Base-by-base conservation (phyloP, 140 eudicot genomes). In the Anethum foeniculum region DNA sequence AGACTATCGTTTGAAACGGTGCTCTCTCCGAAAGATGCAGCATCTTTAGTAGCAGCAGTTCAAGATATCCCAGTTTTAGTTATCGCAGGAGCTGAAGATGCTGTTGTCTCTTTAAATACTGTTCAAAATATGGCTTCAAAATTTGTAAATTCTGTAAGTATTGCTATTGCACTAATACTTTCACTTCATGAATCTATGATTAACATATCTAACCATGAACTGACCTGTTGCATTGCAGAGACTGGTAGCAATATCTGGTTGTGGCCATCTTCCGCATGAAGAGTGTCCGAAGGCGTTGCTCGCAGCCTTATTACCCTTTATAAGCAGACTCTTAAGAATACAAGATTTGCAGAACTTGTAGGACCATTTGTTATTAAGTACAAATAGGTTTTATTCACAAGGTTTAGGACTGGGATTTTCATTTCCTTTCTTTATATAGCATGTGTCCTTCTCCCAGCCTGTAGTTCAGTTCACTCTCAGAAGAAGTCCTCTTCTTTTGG, bases 221-320 rank as follows among this genome's bases (percentile, higher is more conserved):
- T 30, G 56, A 79, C 28, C 64, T 67, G 47, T 81, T 43, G 9
- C 28, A 19, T 27, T 87, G 87, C 99, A 95, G 99, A 95, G 95
- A 83, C 82, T 95, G 86, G 98, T 93, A 79, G 91, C 88, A 76
- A 90, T 96, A 84, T 93, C 98, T 58, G 98, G 97, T 76, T 96
- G 99, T 69, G 99, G 99, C 75, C 99, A 96, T 90, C 90, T 96
- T 77, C 99, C 99, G 0, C 99, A 96, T n/a, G 99, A 96, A 90
- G 99, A 96, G 79, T 96, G 99, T 81, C 96, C 98, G 4, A 93
- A 93, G 88, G 98, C 97, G 72, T 83, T 93, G 85, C 97, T 93
- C 48, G 96, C 97, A 39, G 98, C 97, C 41, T 84, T 93, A 65
- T 76, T 87, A 25, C 99, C 99, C 11, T 93, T 96, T 87, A 90